Base-by-base conservation (phyloP, 768 basidiomycete genomes). In the Piloderma croceum region DNA sequence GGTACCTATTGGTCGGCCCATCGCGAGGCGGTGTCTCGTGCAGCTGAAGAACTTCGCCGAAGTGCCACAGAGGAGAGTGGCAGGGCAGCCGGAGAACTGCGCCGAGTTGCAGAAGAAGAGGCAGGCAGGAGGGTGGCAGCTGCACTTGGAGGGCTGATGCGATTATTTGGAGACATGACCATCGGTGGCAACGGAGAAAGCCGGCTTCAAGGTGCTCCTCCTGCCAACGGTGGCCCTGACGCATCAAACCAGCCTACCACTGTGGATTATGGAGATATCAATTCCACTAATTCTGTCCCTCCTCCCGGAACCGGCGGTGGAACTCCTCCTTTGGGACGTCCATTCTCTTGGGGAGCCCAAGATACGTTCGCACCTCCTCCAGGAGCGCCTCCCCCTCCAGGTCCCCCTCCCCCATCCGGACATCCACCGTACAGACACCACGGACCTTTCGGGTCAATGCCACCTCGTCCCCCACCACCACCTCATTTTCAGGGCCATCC, bases 1-100 rank as follows among this genome's bases (percentile, higher is more conserved):
- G 86, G 84, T 18, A 65, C 72, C 7, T 89, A 90, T 54, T 90
- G 83, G 84, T 58, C 64, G 24, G 58, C 69, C 21, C 82, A 86
- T 50, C 74, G 80, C 35, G 73, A 74, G 7, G 63, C 73, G 3
- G 58, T 86, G 32, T 71, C 77, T 6, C 73, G 74, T 17, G 75
- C 78, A 15, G 79, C 77, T 3, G 70, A 73, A 24, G 68, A 73
- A 24, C 51, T 83, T 6, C 68, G 73, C 12, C 74, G 71, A 39
- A 64, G 64, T 34, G 67, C 76, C 2, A 48, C 67, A 32, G 50
- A 61, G 22, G 61, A 64, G 35, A 54, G 62, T 13, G 58, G 62
- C 6, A 56, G 59, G 32, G 63, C 68, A n/a, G 59, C 73, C 0
- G 68, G 67, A 23, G 68, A 72, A 15, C 52, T 73, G 17, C 69